Evolutionary conservation across 768 basidiomycete species (phyloP).

Genomic region (Mycena belliarum): DNA sequence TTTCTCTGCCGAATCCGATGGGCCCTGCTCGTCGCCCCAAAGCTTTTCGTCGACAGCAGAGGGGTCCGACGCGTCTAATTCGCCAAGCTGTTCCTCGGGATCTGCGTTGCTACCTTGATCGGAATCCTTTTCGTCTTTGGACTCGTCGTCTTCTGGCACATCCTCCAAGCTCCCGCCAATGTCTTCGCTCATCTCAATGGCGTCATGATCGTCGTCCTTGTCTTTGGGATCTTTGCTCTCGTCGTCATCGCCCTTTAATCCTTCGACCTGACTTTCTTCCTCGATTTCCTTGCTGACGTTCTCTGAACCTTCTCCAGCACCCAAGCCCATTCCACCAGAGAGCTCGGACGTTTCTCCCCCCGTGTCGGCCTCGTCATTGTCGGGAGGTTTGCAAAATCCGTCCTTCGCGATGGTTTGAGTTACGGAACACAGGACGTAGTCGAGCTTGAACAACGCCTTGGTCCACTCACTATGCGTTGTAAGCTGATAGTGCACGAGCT

Average conservation of each 20-base stretch:
- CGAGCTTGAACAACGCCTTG: conserved; percentile 81
- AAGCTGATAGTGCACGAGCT: conserved; percentile 61
- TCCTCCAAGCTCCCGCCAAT: conserved; percentile 87
- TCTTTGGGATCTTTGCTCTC: conserved; percentile 47
- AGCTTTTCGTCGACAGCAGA: conserved; percentile 92
- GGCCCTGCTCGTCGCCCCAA: conserved; percentile 84
- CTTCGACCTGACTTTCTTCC: conserved; percentile 96
- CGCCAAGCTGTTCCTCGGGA: conserved; percentile 80
- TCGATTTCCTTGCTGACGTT: conserved; percentile 94
- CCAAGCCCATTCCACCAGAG: conserved; percentile 81
- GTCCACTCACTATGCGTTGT: conserved; percentile 61
- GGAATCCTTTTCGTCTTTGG: conserved; percentile 51
- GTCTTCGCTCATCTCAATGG: conserved; percentile 90
- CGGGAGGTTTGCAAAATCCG: conserved; percentile 92
- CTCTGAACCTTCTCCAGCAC: conserved; percentile 81
- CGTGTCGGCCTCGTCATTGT: conserved; percentile 56
- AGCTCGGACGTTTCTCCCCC: conserved; percentile 50
- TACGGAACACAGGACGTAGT: conserved; percentile 73
- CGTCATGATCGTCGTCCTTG: conserved; percentile 62
- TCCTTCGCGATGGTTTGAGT: conserved; percentile 74
- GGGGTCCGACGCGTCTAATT: conserved; percentile 82
- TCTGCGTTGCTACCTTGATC: conserved; percentile 59
- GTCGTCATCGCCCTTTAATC: conserved; percentile 69
- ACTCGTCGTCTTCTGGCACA: conserved; percentile 64
- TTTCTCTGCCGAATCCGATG: conserved; percentile 49